Evolutionary conservation across 176 grass and related monocot species (phyloP), one percentile per base, ranked within the genome.

Genomic region (Thalia dealbata): DNA sequence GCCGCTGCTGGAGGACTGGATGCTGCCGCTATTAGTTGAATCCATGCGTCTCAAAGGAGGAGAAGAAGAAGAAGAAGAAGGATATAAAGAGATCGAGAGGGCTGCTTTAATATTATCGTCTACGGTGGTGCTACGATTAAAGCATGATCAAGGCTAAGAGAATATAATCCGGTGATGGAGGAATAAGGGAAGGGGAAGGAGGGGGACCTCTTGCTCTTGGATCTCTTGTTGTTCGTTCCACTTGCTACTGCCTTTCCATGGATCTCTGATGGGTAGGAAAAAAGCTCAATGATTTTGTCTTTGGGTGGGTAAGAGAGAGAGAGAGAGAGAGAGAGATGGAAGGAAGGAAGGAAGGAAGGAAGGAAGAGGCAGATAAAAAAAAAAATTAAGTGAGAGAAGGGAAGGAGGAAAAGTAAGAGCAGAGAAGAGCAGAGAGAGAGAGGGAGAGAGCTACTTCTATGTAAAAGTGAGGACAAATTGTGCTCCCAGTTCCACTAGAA

Each of bases 11-110:
- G 87, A 93, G 51, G 87, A 91, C 6, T 82, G 87, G 64, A 93
- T 82, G 76, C 90, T 99, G 35, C 84, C 95, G 78, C 90, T 99
- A 27, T 86, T 90, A 12, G 81, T 88, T 69, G 95, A 99, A 73
- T 83, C 87, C 95, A 99, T 99, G 28, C 5, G 24, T 32, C 19
- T 42, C 14, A 52, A 14, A 24, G 11, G 1, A 30, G 62, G 41
- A 67, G 21, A 64, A 11, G 69, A 52, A 1, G 21, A 27, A 16
- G 16, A 41, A 19, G 22, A 44, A 21, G 77, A 38, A 67, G 38
- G 6, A 22, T 54, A 8, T 27, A 46, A 38, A 38, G 4, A 38
- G 32, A 38, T 38, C 4, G 32, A 38, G 32, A 38, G 32, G 32
- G 3, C 4, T 38, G n/a, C n/a, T n/a, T n/a, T n/a, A n/a, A n/a